Conservation (phyloP, 495 filamentous ascomycete genomes). For the Lasiosphaeriaceae sp. region DNA sequence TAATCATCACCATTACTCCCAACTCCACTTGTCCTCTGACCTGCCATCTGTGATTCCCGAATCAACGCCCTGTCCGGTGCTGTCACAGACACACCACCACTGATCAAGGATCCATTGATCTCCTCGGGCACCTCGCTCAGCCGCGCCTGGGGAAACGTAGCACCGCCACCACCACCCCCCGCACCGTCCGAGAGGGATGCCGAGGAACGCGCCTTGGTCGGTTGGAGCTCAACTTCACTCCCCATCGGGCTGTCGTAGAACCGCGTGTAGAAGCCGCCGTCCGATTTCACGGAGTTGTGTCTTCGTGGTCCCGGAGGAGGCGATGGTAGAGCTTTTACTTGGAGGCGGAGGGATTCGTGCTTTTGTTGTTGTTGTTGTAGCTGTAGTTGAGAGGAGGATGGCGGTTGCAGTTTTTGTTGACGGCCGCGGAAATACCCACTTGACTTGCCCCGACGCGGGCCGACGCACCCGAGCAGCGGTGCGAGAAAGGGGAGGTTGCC, state of each 20-base stretch:
- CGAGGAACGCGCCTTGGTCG: too few relatives aligned
- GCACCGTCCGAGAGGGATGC: too few relatives aligned
- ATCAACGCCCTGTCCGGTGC: too few relatives aligned
- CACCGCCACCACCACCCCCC: too few relatives aligned
- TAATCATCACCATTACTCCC: too few relatives aligned
- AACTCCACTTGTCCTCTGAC: too few relatives aligned
- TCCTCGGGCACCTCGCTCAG: too few relatives aligned
- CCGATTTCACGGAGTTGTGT: not conserved
- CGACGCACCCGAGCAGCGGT: slow-evolving; percentile 8
- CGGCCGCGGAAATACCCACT: not conserved
- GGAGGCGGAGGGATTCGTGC: not conserved
- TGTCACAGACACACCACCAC: too few relatives aligned
- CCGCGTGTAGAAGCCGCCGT: not conserved
- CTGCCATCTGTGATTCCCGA: too few relatives aligned
- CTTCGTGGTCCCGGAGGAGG: not conserved
- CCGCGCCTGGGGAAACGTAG: too few relatives aligned
- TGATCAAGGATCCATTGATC: too few relatives aligned
- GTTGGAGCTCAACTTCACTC: not conserved
- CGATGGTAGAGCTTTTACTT: not conserved
- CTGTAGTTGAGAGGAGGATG: not conserved
- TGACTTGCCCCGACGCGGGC: not conserved
- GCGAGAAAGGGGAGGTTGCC: slow-evolving; percentile 19
- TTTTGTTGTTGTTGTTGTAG: not conserved
- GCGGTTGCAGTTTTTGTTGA: not conserved
- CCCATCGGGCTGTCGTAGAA: not conserved